Conservation (phyloP, 1,139 yeast species). For the Yamadazyma spencermartinsiae region DNA sequence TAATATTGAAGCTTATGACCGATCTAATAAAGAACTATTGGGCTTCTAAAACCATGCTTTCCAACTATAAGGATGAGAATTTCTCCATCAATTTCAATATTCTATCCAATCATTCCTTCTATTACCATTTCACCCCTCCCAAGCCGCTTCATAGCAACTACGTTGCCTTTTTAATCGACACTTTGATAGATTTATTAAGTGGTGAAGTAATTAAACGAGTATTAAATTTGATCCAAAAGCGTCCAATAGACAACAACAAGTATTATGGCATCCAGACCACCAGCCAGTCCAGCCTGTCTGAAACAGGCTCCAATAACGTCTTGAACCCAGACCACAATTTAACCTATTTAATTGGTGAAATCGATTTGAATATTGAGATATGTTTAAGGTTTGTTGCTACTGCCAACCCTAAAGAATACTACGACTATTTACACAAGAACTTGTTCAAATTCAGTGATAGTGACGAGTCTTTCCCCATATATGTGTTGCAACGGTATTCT, state of each 20-base stretch:
- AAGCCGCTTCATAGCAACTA: constrained; percentile 16
- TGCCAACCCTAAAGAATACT: constrained; percentile 54
- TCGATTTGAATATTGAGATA: constrained; percentile 16
- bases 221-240: constrained; percentile 21
- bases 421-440: constrained; percentile 36
- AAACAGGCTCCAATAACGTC: neutral
- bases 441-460: constrained; percentile 34
- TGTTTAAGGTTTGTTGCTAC: constrained; percentile 51
- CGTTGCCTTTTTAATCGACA: constrained; percentile 20
- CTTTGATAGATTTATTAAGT: constrained; percentile 22
- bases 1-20: constrained; percentile 34
- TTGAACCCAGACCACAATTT: neutral
- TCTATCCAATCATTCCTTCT: constrained; percentile 23
- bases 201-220: constrained; percentile 23
- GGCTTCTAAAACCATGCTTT: constrained; percentile 20
- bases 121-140: constrained; percentile 26
- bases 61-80: constrained; percentile 14
- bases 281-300: neutral
- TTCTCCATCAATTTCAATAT: constrained; percentile 18
- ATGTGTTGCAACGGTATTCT: constrained; percentile 39
- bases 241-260: constrained; percentile 17
- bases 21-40: constrained; percentile 32
- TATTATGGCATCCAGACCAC: constrained; percentile 5
- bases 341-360: constrained; percentile 11
- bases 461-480: constrained; percentile 45